phyloP scores from a whole-genome alignment of 2,329 filamentous ascomycete species.

The Claviceps sp. region DNA sequence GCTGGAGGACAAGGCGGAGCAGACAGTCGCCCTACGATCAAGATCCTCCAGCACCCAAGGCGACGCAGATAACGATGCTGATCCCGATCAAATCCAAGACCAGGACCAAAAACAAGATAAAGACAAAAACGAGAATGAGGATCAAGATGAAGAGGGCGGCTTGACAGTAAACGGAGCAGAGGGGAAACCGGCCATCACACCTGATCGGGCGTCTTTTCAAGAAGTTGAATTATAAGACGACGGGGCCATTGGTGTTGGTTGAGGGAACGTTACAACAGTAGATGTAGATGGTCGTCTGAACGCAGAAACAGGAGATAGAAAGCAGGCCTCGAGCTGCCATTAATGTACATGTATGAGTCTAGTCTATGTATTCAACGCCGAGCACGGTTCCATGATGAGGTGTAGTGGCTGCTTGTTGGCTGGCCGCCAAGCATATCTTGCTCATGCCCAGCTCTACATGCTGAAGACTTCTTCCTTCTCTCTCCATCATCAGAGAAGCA shows the following conservation, averaged over 20 bases:
- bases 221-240: conserved; percentile 42
- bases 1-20: conserved; percentile 40
- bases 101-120: background rate
- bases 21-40: conserved; percentile 38
- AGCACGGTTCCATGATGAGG: too few species aligned
- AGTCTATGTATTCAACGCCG: too few species aligned
- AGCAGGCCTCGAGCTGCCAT: too few species aligned
- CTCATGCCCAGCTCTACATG: too few species aligned
- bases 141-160: conserved; percentile 12
- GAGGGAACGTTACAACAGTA: too few species aligned
- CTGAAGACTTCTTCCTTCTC: too few species aligned
- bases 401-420: too few species aligned
- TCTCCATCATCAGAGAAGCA: too few species aligned
- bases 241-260: background rate
- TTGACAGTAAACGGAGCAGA: conserved; percentile 18
- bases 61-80: conserved; percentile 13
- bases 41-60: conserved; percentile 7
- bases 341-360: too few species aligned
- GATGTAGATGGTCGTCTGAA: too few species aligned
- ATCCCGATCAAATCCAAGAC: conserved; percentile 15
- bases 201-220: conserved; percentile 48
- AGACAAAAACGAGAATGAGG: conserved; percentile 12
- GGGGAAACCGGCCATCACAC: conserved; percentile 30
- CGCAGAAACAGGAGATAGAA: too few species aligned
- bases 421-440: too few species aligned